Evolutionary conservation across 2,329 filamentous ascomycete genomes (phyloP).

Genomic region (Coleophoma eucalyptorum): DNA sequence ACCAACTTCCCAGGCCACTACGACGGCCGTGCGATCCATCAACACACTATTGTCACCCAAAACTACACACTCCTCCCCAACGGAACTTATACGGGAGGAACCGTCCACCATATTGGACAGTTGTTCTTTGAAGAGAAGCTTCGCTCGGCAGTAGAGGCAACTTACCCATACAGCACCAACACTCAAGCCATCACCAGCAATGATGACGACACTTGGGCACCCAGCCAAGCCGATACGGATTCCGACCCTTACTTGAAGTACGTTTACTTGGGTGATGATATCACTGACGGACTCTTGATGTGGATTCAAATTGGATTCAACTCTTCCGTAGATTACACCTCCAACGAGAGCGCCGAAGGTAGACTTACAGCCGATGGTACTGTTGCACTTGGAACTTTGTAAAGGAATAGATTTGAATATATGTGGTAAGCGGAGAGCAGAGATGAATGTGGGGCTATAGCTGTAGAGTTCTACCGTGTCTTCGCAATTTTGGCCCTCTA

Average conservation of each 20-base stretch:
- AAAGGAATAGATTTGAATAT: too few relatives aligned
- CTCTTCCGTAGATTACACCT: neutral
- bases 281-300: conserved; percentile 47
- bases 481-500: too few relatives aligned
- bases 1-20: conserved; percentile 40
- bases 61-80: conserved; percentile 20
- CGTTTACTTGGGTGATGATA: conserved; percentile 48
- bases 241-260: conserved; percentile 53
- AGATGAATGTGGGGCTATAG: too few relatives aligned
- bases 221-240: conserved; percentile 36
- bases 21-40: conserved; percentile 38
- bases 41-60: conserved; percentile 31
- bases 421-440: too few relatives aligned
- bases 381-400: neutral
- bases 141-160: conserved; percentile 44
- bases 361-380: neutral
- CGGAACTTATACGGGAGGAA: conserved; percentile 44
- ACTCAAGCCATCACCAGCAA: conserved; percentile 42
- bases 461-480: too few relatives aligned
- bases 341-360: neutral
- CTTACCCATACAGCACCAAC: conserved; percentile 41
- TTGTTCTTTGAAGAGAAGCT: conserved; percentile 60
- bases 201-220: conserved; percentile 40
- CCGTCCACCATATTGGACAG: conserved; percentile 57
- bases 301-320: conserved; percentile 45